Evolutionary conservation across 2,329 filamentous ascomycete genomes (phyloP), one percentile per base, ranked within the genome.

Genomic region (Colletotrichum costaricense): DNA sequence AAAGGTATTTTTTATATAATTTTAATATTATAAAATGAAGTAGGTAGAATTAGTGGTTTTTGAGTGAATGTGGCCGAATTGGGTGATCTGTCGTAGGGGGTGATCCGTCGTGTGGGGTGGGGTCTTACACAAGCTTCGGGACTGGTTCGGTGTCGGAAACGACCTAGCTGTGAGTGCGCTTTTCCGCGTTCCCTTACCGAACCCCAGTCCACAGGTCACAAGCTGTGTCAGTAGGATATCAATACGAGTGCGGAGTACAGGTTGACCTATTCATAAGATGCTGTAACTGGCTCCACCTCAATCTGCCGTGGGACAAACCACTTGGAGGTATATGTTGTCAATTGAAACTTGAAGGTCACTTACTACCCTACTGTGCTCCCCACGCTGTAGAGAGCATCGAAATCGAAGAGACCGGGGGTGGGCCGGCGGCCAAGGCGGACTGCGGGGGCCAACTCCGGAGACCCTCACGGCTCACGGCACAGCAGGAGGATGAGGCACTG

Each of bases 301-400:
- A 58, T 57, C 30, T 63, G 69, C 67, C 69, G 57, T 72, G 16
- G 63, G 49, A 63, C 69, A 63, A 72, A 67, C 63, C 63, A 63
- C 56, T 26, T 46, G 28, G 19, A 19, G 12, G 19, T 60, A 6
- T 59, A 46, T 42, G n/a, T 33, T 16, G 54, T 63, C 55, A 49
- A n/a, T 59, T 19, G 22, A 28, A 63, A 35, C n/a, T 59, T 14
- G 22, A 28, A 63, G 33, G 26, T 9, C 9, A 24, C 12, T 26
- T 11, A 12, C 9, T 56, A 16, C 26, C 52, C 69, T 28, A 52
- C 16, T 33, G 16, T 35, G 42, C 38, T 30, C 22, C 33, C 59
- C 67, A 59, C 52, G 26, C n/a, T 33, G 30, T 19, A 54, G 69
- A 63, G 64, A 55, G 24, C 56, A 24, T 60, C 54, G 49, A 55